Percentiles rank a stretch among this genome's conserved stretches.
Conservation (phyloP, 2,329 filamentous ascomycete species). For the Neoascochyta sp. region DNA sequence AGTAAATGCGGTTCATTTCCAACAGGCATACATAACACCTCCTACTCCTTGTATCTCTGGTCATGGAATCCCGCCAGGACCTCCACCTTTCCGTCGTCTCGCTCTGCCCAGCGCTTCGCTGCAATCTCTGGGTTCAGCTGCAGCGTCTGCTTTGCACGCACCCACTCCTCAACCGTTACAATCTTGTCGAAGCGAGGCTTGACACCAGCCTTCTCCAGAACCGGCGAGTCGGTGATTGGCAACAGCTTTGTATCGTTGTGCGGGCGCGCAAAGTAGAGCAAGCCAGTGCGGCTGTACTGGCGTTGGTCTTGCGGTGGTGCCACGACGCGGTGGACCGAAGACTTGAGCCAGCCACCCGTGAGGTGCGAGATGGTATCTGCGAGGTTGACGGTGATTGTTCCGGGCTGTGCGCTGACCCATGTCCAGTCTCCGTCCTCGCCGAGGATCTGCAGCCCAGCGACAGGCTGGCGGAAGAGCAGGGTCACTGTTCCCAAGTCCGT, state of each 20-base stretch:
- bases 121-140: constrained; percentile 23
- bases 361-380: constrained; percentile 41
- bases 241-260: constrained; percentile 40
- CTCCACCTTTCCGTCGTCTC: constrained; percentile 19
- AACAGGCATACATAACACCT: neutral
- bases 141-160: constrained; percentile 22
- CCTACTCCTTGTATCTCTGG: constrained; percentile 20
- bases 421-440: constrained; percentile 41
- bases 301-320: constrained; percentile 50
- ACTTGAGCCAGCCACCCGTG: constrained; percentile 46
- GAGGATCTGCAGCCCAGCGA: constrained; percentile 55
- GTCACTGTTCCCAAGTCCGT: constrained; percentile 57
- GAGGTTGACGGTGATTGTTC: constrained; percentile 42
- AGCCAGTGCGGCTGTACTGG: constrained; percentile 47
- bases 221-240: constrained; percentile 38
- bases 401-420: constrained; percentile 41
- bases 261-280: constrained; percentile 51
- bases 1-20: too few species aligned
- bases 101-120: constrained; percentile 18
- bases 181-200: constrained; percentile 39
- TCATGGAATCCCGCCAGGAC: constrained; percentile 21
- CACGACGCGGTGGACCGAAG: constrained; percentile 49
- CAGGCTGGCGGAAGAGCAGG: constrained; percentile 56
- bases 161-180: constrained; percentile 40
- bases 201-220: constrained; percentile 34